phyloP scores from a whole-genome alignment of 208 protist species.

The Vickermania spadyakhi region DNA sequence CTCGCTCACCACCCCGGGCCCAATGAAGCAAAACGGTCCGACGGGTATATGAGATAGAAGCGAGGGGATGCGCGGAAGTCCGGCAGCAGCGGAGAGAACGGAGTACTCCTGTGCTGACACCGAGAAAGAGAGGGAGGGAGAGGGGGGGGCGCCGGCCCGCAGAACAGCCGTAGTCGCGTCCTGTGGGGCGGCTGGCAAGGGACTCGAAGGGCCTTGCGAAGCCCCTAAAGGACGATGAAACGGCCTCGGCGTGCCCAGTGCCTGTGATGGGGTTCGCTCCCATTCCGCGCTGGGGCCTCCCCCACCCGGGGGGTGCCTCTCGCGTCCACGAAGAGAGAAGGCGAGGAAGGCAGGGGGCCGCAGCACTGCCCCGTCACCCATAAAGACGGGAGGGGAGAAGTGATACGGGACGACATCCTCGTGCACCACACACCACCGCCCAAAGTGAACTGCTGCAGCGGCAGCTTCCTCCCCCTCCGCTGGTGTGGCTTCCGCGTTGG shows the following conservation, averaged over 20 bases:
- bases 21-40: conserved; percentile 37
- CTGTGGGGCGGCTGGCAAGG: background rate
- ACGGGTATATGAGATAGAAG: conserved; percentile 14
- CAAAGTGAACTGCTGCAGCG: background rate
- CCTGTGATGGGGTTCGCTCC: background rate
- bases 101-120: background rate
- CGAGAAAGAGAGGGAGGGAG: background rate
- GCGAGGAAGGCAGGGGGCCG: background rate
- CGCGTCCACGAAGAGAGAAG: background rate
- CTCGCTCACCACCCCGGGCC: conserved; percentile 43
- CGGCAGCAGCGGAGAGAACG: background rate
- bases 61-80: background rate
- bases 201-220: no score
- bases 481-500: background rate
- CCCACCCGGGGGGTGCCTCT: background rate
- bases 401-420: background rate
- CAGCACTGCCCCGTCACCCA: conserved; percentile 1
- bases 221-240: background rate
- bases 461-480: background rate
- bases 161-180: background rate
- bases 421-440: background rate
- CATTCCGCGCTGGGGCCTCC: background rate
- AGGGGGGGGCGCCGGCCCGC: background rate
- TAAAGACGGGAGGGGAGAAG: background rate
- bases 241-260: background rate